phyloP scores from a whole-genome alignment of 768 basidiomycete genomes.

The Russula earlei region DNA sequence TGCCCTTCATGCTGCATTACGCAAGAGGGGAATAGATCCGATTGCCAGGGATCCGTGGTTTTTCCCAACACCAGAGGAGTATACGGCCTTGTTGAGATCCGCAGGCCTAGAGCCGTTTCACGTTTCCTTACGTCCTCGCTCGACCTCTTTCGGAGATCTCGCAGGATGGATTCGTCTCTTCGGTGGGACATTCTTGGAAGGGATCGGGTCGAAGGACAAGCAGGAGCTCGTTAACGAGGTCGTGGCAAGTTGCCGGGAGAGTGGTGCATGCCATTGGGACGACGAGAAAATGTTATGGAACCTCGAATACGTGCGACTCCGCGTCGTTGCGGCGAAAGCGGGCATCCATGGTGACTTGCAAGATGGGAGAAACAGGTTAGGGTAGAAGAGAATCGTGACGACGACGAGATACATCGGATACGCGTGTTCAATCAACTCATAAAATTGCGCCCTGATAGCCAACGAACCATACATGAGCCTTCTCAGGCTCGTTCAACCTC shows the following conservation, averaged over 20 bases:
- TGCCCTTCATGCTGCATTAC: slow-evolving; percentile 45
- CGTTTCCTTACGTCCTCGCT: slow-evolving; percentile 6
- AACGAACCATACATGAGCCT: background rate
- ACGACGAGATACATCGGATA: background rate
- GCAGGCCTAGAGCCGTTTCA: slow-evolving; percentile 2
- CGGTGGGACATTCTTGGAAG: slow-evolving; percentile 7
- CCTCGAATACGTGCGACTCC: slow-evolving; percentile 16
- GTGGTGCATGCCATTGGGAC: slow-evolving; percentile 5
- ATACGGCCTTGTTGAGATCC: slow-evolving; percentile 24
- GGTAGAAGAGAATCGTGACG: background rate
- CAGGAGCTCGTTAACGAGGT: slow-evolving; percentile 6
- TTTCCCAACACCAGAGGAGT: slow-evolving; percentile 66
- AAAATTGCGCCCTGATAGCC: background rate
- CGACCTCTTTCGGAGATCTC: slow-evolving; percentile 10
- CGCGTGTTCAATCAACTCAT: background rate
- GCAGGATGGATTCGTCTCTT: slow-evolving; percentile 15
- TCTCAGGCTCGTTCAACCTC: background rate
- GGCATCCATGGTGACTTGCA: background rate
- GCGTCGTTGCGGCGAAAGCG: slow-evolving; percentile 8
- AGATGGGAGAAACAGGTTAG: background rate
- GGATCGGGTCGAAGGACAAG: slow-evolving; percentile 1
- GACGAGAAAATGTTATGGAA: slow-evolving; percentile 1
- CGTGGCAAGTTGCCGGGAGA: slow-evolving; percentile 3
- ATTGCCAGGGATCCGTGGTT: slow-evolving; percentile 68
- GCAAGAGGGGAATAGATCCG: slow-evolving; percentile 48